Evolutionary conservation across 441 rosid genomes (phyloP), one percentile per base, ranked within the genome.

Genomic region (Erodium chrysanthum): DNA sequence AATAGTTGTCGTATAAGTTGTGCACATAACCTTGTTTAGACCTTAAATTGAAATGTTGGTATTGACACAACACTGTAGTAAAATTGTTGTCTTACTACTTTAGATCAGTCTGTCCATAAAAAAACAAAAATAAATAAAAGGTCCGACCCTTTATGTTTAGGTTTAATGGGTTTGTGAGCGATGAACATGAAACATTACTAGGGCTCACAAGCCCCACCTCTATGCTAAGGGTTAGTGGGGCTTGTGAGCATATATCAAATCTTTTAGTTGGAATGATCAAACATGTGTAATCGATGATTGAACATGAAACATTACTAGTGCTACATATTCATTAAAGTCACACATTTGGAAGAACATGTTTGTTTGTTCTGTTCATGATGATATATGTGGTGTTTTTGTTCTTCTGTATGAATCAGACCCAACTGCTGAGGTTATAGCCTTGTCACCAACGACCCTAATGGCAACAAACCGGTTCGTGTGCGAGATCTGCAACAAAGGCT

Each of bases 401-500:
- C 8, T 33, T 44, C 5, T 12, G 20, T 46, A 14, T 14, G 18
- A n/a, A 14, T 1, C 58, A 56, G 86, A 81, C 71, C 84, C 86
- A 10, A 72, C 67, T 65, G 86, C 84, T 35, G 86, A 83, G 54
- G 86, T 81, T 5, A 33, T 81, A 17, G 84, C 86, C 61, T 64
- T 83, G 42, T 81, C 86, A 0, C 84, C 86, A 5, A 83, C 78
- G 4, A 81, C 84, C 0, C 80, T 81, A 10, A 81, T 81, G 86
- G 86, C 84, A 1, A 83, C 82, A 4, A 83, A 83, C 69, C 78
- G 86, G 3, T 83, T 80, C 46, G 84, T 83, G 68, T 80, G 86
- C 65, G 84, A 83, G 74, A 74, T 74, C 72, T 83, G 80, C 81
- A 83, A 64, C 77, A 74, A 74, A 66, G 77, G 77, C 9, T 74